Base-by-base conservation (phyloP, 257 asterid genomes). In the Solanum dulcamara region DNA sequence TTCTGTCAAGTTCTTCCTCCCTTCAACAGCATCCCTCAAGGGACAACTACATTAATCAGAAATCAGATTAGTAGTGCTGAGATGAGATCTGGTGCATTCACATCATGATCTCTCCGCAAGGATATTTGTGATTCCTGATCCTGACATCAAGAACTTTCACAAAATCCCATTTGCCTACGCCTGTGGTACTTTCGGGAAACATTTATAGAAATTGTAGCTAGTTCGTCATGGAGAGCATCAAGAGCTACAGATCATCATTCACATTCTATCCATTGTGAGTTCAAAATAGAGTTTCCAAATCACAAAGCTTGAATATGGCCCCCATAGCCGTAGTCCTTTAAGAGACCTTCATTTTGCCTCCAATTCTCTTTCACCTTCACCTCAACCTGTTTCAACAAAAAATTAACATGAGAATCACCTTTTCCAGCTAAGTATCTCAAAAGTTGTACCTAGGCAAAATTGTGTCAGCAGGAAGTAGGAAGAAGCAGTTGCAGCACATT, bases 271-370 rank as follows among this genome's bases (percentile, higher is more conserved):
- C 44, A 2, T 15, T 26, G 42, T 18, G 30, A 6, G 40, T 66
- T 44, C 37, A 67, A 83, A 64, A 55, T 42, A 20, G 85, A 70
- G 32, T 53, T 83, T 40, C 37, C 67, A 44, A 42, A 89, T 96
- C 93, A 94, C 66, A 93, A 84, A 84, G 95, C 94, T 89, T 86
- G 91, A 82, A 94, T 93, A 74, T 93, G 94, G 62, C 99, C 99
- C 6, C 96, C 95, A 62, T 96, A 96, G 44, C 99, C 99, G 22
- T 96, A 96, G 93, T 90, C 81, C 88, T 93, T 96, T 40, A 96
- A 92, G n/a, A 96, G 98, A 62, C 98, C 99, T 89, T 94, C 99
- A 71, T 96, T 92, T 87, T 96, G 97, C 86, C 99, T 91, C 99
- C 99, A 96, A 81, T 94, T 94, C 88, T 96, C 98, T 85, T 96